Evolutionary conservation across 2,329 filamentous ascomycete species (phyloP), one percentile per base, ranked within the genome.

Genomic region (Paraphaeosphaeria minitans): DNA sequence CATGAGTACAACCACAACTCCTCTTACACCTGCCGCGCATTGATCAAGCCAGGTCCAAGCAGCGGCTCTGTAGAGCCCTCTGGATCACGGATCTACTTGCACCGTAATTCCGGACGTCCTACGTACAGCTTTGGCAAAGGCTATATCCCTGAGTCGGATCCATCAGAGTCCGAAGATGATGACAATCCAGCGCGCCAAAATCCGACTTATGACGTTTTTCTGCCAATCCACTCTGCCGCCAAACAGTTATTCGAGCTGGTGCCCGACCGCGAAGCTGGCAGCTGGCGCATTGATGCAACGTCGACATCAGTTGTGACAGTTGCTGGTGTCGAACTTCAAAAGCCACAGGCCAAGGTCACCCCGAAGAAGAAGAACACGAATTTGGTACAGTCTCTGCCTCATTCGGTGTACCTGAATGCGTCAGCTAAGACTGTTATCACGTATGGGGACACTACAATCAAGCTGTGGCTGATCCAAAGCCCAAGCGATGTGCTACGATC

Each of bases 401-500:
- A 42, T 21, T 4, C 22, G 22, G 9, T 52, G 8, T 42, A 42
- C 37, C 29, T 52, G 14, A 37, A 52, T 12, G 22, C 22, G 4
- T 41, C 49, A 22, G 6, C 29, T 22, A n/a, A 12, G 14, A 16
- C 16, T 6, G 27, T 14, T 4, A 21, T 52, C 19, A 22, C n/a
- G 7, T 24, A 39, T 39, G 19, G 10, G 5, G 21, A 50, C 16
- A 52, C 24, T 2, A 29, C 13, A 6, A n/a, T 67, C 14, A 48
- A 66, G 9, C 57, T 67, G 21, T 66, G 61, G 60, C 35, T 68
- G 19, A 27, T 63, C 22, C 62, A 61, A 35, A 50, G 56, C 4
- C 58, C 61, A 4, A 52, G 41, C 4, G 55, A 63, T 9, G 19
- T 61, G 2, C 55, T 58, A 33, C 22, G 21, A 3, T 43, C 21